Evolutionary conservation across 2,329 filamentous ascomycete genomes (phyloP).

Genomic region (Fusarium incarnatum): DNA sequence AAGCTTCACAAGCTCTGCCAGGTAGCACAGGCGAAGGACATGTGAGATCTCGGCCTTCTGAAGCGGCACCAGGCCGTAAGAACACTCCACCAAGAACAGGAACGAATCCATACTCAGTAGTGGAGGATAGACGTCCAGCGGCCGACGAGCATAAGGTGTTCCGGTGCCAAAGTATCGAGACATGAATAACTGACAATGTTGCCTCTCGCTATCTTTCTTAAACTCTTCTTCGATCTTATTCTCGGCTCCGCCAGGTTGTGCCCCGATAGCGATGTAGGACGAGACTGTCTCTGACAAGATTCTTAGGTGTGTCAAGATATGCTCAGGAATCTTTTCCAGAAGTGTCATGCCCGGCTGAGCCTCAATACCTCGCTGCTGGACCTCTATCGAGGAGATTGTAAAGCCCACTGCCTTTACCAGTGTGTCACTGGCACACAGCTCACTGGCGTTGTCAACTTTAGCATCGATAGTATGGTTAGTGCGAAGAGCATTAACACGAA

Average conservation of each 20-base stretch:
- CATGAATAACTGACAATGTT: constrained; percentile 81
- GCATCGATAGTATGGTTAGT: constrained; percentile 52
- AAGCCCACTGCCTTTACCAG: constrained; percentile 78
- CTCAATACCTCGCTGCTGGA: constrained; percentile 87
- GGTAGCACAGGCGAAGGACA: constrained; percentile 85
- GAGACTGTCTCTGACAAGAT: constrained; percentile 89
- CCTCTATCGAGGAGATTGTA: constrained; percentile 89
- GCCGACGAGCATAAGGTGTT: constrained; percentile 54
- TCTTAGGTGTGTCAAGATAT: constrained; percentile 86
- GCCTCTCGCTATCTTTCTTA: constrained; percentile 73
- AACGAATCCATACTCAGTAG: constrained; percentile 79
- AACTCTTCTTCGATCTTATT: constrained; percentile 76
- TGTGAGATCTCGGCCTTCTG: constrained; percentile 81
- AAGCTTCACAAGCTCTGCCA: constrained; percentile 90
- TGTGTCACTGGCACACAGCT: constrained; percentile 67
- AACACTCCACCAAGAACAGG: constrained; percentile 82
- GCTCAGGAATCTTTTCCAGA: constrained; percentile 84
- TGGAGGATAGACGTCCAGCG: constrained; percentile 63
- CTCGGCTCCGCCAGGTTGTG: constrained; percentile 69
- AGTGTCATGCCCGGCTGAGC: constrained; percentile 79
- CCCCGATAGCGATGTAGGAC: constrained; percentile 84
- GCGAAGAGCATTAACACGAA: constrained; percentile 65
- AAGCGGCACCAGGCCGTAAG: constrained; percentile 75
- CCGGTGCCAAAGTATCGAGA: constrained; percentile 63
- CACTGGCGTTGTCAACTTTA: constrained; percentile 52